Evolutionary conservation across 208 protist genomes (phyloP), one percentile per base, ranked within the genome.

Genomic region (Trypanosoma rangeli): DNA sequence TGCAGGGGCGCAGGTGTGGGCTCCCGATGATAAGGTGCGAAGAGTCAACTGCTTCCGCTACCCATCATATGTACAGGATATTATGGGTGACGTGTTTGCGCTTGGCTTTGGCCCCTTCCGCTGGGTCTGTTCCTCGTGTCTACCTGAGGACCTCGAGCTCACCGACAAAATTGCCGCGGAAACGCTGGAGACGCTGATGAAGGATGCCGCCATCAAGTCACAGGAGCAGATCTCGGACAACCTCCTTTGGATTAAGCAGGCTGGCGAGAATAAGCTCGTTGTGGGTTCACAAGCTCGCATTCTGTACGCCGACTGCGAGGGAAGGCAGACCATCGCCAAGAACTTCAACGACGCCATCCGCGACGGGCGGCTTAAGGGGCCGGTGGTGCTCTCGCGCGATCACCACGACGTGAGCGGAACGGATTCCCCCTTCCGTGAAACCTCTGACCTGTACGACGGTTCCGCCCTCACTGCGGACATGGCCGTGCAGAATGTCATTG

Each of bases 251-350:
- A 96, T 97, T 20, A 74, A 46, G 22, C 68, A 88, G 56, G 90
- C 90, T 20, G 74, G 61, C 1, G 76, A 79, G 29, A 83, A 95
- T 68, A 83, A 89, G 60, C 59, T 95, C 18, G 93, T 97, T 5
- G 93, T 97, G 46, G 93, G 93, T 5, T 94, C 85, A 5, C 89
- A 97, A 76, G 93, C 93, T 16, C 74, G 93, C 55, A 97, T 97
- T 50, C 73, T 97, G 7, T 97, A 97, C 68, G 66, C 73, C 31
- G 90, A 97, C 61, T 71, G 62, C 20, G 48, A 72, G 18, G 92
- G 90, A 35, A 57, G 93, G 44, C 63, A 65, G 20, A 57, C 75
- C 13, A 94, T 97, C n/a, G 92, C 92, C 2, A 31, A 73, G 22
- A 80, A 70, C 13, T 90, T 97, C 33, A 96, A 97, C 70, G 57